phyloP scores from a whole-genome alignment of 1,284 basidiomycete species.

The Puccinia polysora region DNA sequence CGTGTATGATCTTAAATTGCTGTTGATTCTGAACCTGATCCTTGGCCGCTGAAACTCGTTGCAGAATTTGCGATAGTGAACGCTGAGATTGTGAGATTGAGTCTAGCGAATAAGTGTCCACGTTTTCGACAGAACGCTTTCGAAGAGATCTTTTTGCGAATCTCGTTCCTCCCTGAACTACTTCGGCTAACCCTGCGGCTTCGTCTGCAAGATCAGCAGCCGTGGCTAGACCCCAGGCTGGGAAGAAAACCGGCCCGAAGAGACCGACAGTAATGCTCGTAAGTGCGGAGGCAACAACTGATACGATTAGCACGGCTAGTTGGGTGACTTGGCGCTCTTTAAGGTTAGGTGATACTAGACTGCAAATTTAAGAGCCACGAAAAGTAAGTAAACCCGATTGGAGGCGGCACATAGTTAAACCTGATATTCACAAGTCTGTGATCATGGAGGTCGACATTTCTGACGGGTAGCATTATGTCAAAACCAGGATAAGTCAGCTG shows the following conservation, averaged over 20 bases:
- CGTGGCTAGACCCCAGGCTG: slow-evolving; percentile 3
- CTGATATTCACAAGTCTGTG: slow-evolving; percentile 25
- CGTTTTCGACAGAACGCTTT: neutral
- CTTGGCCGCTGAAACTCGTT: slow-evolving; percentile 3
- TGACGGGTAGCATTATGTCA: neutral
- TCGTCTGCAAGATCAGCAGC: slow-evolving; percentile 2
- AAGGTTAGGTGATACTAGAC: slow-evolving; percentile 6
- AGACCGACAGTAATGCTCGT: neutral
- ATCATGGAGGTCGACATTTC: slow-evolving; percentile 32
- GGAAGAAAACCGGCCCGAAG: neutral
- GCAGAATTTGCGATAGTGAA: neutral
- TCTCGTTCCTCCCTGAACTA: neutral
- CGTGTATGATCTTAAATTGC: no score
- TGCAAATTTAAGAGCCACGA: neutral
- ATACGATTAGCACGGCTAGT: slow-evolving; percentile 12
- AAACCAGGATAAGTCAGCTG: neutral
- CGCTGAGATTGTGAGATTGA: neutral
- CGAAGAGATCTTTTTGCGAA: slow-evolving; percentile 5
- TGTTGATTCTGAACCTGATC: no score
- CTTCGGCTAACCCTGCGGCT: neutral
- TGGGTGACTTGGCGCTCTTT: slow-evolving; percentile 1
- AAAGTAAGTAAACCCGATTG: neutral
- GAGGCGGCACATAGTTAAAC: neutral
- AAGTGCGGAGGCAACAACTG: slow-evolving; percentile 10
- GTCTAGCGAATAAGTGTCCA: neutral